These are phyloP conservation scores for Botryotinia convoluta DNA, from an alignment of 2,329 filamentous ascomycete species.

Conservation along the genomic window DNA sequence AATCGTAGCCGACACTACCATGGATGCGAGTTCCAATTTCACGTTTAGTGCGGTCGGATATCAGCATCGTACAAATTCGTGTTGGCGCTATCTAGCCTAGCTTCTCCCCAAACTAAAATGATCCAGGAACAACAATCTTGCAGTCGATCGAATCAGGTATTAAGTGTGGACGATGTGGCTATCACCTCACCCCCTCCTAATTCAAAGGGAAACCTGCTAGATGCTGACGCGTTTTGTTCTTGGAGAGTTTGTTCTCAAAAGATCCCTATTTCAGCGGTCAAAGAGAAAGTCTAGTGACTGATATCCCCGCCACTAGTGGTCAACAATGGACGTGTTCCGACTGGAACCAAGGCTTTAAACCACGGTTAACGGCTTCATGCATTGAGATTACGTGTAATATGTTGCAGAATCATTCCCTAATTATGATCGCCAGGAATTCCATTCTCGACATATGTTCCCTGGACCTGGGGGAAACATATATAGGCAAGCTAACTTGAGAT, in stretches of 20 bases:
- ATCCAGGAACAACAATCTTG: constrained; percentile 1
- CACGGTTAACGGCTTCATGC: not conserved
- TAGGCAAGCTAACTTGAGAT: not conserved
- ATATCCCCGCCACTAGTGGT: constrained; percentile 5
- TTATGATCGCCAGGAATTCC: constrained; percentile 4
- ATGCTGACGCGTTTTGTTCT: constrained; percentile 3
- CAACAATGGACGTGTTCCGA: not conserved
- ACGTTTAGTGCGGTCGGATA: not conserved
- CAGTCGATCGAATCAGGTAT: constrained; percentile 1
- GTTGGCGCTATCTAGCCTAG: not conserved
- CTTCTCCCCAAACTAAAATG: constrained; percentile 5
- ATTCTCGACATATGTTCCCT: not conserved
- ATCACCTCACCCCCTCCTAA: not conserved
- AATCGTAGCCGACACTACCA: not conserved
- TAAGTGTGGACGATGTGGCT: not conserved
- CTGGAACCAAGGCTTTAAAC: not conserved
- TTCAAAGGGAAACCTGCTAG: not conserved
- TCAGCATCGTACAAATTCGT: not conserved
- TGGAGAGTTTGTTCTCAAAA: not conserved
- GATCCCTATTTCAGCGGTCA: constrained; percentile 1
- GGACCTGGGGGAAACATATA: too few relatives aligned
- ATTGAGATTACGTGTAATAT: constrained; percentile 13
- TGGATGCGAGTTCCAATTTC: constrained; percentile 5
- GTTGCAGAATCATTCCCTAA: not conserved
- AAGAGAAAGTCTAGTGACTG: not conserved